These are phyloP conservation scores for Ailanthus altissimus DNA, from an alignment of 345 rosid species.

Conservation along the genomic window DNA sequence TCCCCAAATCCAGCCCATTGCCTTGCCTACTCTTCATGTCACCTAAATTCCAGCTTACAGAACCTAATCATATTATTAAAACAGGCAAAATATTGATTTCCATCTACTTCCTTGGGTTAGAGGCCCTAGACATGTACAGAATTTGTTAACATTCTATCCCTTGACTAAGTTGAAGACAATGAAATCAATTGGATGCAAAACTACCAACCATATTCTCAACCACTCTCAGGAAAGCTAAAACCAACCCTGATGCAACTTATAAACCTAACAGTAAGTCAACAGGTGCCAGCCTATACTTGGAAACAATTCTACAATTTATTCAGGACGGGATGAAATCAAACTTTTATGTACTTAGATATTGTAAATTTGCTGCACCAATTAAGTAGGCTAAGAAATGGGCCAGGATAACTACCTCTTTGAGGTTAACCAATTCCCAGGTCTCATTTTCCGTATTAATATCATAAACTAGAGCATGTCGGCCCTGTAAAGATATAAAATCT, in stretches of 20 bases:
- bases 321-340: not conserved
- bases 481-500: constrained; percentile 52
- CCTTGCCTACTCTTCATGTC: too few species aligned
- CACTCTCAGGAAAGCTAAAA: constrained; percentile 2
- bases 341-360: not conserved
- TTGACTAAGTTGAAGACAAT: not conserved
- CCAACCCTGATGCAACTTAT: not conserved
- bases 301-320: not conserved
- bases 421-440: constrained; percentile 98
- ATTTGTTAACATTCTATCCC: not conserved
- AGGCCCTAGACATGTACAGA: not conserved
- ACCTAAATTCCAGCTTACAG: too few species aligned
- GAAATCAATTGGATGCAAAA: not conserved
- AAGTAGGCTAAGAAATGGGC: not conserved
- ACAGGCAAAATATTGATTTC: not conserved
- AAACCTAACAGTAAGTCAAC: not conserved
- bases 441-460: constrained; percentile 62
- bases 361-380: constrained; percentile 4
- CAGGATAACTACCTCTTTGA: constrained; percentile 67
- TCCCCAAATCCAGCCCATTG: not conserved
- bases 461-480: constrained; percentile 87
- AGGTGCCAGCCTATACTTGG: not conserved
- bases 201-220: not conserved
- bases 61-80: too few species aligned
- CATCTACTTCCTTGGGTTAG: not conserved